phyloP scores from a whole-genome alignment of 2,329 filamentous ascomycete species.

The Pseudopithomyces chartarum region DNA sequence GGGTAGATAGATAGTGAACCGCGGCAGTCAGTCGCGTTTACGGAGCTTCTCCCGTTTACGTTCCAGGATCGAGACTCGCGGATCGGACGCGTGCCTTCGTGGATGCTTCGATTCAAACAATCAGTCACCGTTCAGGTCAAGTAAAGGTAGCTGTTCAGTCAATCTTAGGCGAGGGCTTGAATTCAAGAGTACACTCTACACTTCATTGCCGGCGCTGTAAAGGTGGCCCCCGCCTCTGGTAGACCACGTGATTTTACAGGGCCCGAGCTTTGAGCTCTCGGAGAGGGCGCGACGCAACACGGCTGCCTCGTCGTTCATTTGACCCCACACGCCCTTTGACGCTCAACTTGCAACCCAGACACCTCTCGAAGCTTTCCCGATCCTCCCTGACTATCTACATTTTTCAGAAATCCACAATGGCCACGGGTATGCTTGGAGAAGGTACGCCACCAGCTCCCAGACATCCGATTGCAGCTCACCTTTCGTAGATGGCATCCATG shows the following conservation, averaged over 20 bases:
- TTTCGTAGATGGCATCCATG: conserved; percentile 88
- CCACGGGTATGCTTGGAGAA: conserved; percentile 46
- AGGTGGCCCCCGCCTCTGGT: not conserved
- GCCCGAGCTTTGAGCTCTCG: not conserved
- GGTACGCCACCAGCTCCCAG: conserved; percentile 26
- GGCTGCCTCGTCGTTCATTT: conserved; percentile 1
- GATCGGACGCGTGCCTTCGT: no score
- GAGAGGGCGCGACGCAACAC: not conserved
- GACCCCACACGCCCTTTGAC: conserved; percentile 6
- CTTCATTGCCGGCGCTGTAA: not conserved
- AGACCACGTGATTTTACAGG: conserved; percentile 1
- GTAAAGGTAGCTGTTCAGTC: no score
- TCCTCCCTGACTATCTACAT: not conserved
- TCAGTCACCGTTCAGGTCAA: no score
- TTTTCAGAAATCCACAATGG: conserved; percentile 29
- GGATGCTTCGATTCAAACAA: no score
- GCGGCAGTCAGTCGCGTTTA: not conserved
- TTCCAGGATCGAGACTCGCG: not conserved
- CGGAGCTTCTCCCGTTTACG: not conserved
- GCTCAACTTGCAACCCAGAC: conserved; percentile 2
- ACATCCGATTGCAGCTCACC: conserved; percentile 30
- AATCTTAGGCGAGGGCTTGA: no score
- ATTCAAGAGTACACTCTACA: no score
- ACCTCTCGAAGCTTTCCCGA: not conserved
- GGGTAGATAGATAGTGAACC: not conserved